Conservation (phyloP, 306 rosid species). For the Prunus padus region DNA sequence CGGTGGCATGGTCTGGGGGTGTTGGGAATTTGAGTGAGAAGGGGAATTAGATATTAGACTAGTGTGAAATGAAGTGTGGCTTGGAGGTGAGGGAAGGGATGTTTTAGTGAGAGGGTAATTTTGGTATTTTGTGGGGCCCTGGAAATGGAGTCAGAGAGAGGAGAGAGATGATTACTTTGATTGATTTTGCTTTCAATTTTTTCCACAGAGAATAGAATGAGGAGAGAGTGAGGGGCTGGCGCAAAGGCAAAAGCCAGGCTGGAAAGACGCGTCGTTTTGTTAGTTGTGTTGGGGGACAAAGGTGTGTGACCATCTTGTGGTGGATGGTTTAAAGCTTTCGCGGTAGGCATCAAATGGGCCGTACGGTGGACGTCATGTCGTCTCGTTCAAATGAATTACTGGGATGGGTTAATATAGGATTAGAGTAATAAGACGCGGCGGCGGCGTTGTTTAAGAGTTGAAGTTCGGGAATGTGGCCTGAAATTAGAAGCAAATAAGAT, state of each 20-base stretch:
- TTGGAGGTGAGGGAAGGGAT: background rate
- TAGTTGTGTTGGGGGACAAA: background rate
- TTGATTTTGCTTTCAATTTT: no score
- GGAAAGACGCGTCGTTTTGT: constrained; percentile 40
- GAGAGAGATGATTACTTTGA: background rate
- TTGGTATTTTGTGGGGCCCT: background rate
- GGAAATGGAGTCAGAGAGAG: constrained; percentile 8
- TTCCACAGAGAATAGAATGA: background rate
- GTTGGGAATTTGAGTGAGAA: background rate
- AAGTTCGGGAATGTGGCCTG: no score
- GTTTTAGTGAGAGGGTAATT: constrained; percentile 20
- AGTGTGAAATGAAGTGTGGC: background rate
- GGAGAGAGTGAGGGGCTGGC: background rate
- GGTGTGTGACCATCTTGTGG: background rate
- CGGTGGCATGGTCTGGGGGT: constrained; percentile 32
- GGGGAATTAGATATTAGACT: background rate
- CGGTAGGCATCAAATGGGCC: background rate
- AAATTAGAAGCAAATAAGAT: no score
- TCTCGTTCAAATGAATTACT: background rate
- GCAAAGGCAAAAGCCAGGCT: constrained; percentile 43
- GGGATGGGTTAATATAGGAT: background rate
- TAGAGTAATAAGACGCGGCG: no score
- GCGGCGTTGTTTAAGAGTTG: no score
- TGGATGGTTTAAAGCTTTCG: background rate
- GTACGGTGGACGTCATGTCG: background rate